Evolutionary conservation across 1,139 yeast genomes (phyloP).

Genomic region (Diutina ranongensis): DNA sequence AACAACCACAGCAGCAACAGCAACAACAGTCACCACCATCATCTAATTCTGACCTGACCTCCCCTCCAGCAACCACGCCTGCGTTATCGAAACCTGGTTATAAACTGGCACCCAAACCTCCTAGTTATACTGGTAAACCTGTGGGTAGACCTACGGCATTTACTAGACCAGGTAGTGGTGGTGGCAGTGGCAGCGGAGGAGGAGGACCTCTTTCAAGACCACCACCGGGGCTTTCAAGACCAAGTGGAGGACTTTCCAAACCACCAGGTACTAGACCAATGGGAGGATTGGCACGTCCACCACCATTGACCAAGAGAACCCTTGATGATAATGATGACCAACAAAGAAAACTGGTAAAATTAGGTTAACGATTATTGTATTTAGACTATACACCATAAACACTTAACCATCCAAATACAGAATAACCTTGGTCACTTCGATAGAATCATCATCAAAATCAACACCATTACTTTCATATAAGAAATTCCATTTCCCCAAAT

Average conservation of each 20-base stretch:
- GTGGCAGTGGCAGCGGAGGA: no score
- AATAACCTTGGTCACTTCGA: not conserved
- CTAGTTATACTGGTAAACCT: not conserved
- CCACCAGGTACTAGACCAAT: not conserved
- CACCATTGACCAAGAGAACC: not conserved
- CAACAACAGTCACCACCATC: not conserved
- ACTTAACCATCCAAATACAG: conserved; percentile 3
- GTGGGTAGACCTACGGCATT: conserved; percentile 1
- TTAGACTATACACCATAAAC: no score
- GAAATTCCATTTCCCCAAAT: conserved; percentile 33
- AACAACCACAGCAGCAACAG: not conserved
- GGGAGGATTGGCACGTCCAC: conserved; percentile 1
- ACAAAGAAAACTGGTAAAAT: not conserved
- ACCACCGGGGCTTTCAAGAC: no score
- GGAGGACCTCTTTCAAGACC: no score
- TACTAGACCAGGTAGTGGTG: not conserved
- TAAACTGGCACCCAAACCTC: not conserved
- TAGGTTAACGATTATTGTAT: not conserved
- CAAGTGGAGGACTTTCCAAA: no score
- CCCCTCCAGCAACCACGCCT: not conserved
- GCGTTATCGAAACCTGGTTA: not conserved
- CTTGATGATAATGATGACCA: not conserved
- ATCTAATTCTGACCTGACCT: not conserved
- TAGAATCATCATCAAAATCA: conserved; percentile 1
- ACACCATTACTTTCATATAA: conserved; percentile 23